Conservation (phyloP, 163 green algal species). For the Chloromonas sp. region DNA sequence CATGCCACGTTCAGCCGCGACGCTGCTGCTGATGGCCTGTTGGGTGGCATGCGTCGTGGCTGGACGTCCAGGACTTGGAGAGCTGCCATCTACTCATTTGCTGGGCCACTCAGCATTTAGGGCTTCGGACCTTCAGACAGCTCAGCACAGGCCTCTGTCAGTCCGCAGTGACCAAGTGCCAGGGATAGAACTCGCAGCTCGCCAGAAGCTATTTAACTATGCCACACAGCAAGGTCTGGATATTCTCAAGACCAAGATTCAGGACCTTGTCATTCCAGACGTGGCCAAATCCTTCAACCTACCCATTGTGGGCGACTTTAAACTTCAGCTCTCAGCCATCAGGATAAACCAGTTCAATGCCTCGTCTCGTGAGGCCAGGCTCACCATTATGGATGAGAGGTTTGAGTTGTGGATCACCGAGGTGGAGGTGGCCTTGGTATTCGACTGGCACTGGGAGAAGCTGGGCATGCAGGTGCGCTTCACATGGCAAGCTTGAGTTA, state of each 20-base stretch:
- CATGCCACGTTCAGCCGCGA: no score
- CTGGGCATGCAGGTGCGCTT: constrained; percentile 9
- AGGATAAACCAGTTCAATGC: constrained; percentile 11
- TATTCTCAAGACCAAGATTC: neutral
- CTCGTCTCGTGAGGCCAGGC: neutral
- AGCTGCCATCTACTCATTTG: no score
- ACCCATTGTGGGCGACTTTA: constrained; percentile 14
- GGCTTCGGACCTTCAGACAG: no score
- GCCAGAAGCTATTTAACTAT: neutral
- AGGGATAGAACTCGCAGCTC: neutral
- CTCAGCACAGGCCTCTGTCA: no score
- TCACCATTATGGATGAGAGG: constrained; percentile 1
- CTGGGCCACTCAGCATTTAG: no score
- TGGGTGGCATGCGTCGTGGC: no score
- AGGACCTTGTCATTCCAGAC: neutral
- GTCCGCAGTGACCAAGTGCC: neutral
- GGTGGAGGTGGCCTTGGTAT: constrained; percentile 12
- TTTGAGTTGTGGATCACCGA: neutral
- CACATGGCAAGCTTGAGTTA: neutral
- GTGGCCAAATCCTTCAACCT: constrained; percentile 5
- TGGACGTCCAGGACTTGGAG: no score
- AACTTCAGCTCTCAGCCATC: constrained; percentile 21
- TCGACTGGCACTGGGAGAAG: constrained; percentile 32
- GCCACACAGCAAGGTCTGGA: neutral
- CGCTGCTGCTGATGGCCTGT: no score